Conservation (phyloP, 352 stramenopile species). For the Plasmopara halstedii region DNA sequence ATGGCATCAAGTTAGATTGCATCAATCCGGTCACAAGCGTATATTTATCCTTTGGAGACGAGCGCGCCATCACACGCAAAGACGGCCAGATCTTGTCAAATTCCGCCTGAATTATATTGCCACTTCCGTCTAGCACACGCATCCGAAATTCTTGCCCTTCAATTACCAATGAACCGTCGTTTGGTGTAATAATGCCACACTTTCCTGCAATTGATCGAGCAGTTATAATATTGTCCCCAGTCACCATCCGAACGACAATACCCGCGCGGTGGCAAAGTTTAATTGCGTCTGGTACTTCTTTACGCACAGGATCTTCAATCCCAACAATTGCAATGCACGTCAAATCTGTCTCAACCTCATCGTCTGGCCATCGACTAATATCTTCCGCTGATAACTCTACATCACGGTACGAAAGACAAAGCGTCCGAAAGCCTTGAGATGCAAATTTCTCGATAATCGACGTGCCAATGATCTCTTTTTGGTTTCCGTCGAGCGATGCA, state of each 20-base stretch:
- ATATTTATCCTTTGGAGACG: conserved; percentile 95
- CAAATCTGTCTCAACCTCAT: conserved; percentile 83
- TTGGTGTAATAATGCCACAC: conserved; percentile 55
- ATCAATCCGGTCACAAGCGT: conserved; percentile 93
- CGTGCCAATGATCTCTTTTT: conserved; percentile 57
- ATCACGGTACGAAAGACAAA: conserved; percentile 83
- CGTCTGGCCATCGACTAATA: conserved; percentile 60
- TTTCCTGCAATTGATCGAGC: conserved; percentile 68
- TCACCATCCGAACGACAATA: conserved; percentile 98
- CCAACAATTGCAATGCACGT: conserved; percentile 86
- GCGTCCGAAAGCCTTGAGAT: conserved; percentile 71
- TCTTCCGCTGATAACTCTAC: conserved; percentile 51
- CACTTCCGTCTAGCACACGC: conserved; percentile 55
- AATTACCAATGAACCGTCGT: conserved; percentile 53
- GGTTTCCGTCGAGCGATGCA: conserved; percentile 31
- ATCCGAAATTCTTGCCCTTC: conserved; percentile 60
- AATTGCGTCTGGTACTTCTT: conserved; percentile 91
- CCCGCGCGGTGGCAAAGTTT: conserved; percentile 89
- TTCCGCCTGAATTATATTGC: conserved; percentile 69
- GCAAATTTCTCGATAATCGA: conserved; percentile 76
- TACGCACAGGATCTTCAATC: conserved; percentile 91
- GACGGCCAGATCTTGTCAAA: conserved; percentile 91
- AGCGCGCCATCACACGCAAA: conserved; percentile 88
- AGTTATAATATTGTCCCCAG: conserved; percentile 97
- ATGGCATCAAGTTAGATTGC: conserved; percentile 65